Percentiles rank a stretch among this genome's conserved stretches.
These are phyloP conservation scores for Mangifera indica DNA, from an alignment of 345 rosid species.

Conservation along the genomic window DNA sequence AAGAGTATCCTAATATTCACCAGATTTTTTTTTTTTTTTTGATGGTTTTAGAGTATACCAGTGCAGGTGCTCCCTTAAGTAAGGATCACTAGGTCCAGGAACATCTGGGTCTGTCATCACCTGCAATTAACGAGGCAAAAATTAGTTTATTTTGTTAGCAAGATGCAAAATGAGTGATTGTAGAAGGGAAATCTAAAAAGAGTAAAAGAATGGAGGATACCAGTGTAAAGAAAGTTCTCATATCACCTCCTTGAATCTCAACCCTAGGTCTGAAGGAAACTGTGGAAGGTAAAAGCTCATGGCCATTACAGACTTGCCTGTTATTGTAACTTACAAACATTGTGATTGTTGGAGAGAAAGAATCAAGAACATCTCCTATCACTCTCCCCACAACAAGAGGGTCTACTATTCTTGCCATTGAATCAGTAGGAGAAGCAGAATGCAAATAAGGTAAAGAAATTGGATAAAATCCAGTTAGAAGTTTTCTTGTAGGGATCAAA, in stretches of 20 bases:
- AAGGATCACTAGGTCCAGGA: slow-evolving; percentile 77
- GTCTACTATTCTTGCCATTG: slow-evolving; percentile 15
- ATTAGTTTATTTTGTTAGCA: background rate
- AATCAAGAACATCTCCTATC: slow-evolving; percentile 41
- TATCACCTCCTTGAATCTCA: slow-evolving; percentile 39
- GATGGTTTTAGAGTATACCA: slow-evolving; percentile 36
- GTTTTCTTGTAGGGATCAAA: background rate
- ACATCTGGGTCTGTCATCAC: slow-evolving; percentile 73
- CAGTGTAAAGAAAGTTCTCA: slow-evolving; percentile 68
- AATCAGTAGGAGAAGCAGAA: background rate
- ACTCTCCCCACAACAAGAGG: slow-evolving; percentile 42
- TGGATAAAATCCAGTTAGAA: background rate
- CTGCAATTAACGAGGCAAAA: slow-evolving; percentile 26
- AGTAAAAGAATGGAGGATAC: slow-evolving; percentile 22
- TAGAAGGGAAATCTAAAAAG: slow-evolving; percentile 2
- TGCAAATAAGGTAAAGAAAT: background rate
- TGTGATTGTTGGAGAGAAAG: slow-evolving; percentile 29
- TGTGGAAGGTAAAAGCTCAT: slow-evolving; percentile 38
- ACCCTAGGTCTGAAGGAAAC: slow-evolving; percentile 36
- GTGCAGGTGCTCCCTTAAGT: slow-evolving; percentile 57
- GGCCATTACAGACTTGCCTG: slow-evolving; percentile 35
- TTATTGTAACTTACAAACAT: slow-evolving; percentile 33
- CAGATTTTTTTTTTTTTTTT: background rate
- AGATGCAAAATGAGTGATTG: background rate
- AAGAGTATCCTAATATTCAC: background rate